These are phyloP conservation scores for Claviceps monticola DNA, from an alignment of 2,329 filamentous ascomycete genomes.

Conservation along the genomic window DNA sequence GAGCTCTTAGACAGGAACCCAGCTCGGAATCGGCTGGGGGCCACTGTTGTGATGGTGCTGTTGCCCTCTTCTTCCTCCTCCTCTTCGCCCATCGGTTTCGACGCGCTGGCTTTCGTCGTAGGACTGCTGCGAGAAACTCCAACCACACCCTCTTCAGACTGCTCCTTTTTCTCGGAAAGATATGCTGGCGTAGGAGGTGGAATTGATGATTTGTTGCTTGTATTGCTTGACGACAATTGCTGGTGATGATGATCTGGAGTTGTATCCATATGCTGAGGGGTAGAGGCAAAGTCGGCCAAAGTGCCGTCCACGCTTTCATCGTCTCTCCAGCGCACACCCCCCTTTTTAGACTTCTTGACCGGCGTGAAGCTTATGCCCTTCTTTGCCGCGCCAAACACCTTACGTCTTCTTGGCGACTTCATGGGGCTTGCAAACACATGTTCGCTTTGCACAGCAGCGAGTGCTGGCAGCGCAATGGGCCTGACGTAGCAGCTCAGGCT, in stretches of 20 bases:
- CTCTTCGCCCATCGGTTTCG: conserved; percentile 28
- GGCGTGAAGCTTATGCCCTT: conserved; percentile 76
- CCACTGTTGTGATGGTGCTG: conserved; percentile 10
- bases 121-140: conserved; percentile 45
- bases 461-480: conserved; percentile 29
- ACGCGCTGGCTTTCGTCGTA: neutral
- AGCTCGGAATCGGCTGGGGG: conserved; percentile 66
- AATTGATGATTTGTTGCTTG: conserved; percentile 16
- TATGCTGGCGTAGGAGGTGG: conserved; percentile 15
- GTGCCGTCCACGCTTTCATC: conserved; percentile 72
- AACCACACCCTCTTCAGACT: conserved; percentile 25
- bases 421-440: conserved; percentile 35
- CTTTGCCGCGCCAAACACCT: conserved; percentile 38
- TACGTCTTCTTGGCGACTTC: conserved; percentile 70
- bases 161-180: conserved; percentile 9
- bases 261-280: conserved; percentile 53
- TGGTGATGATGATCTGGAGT: conserved; percentile 30
- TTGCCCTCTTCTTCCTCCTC: conserved; percentile 13
- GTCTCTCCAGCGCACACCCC: conserved; percentile 84
- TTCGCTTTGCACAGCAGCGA: conserved; percentile 22
- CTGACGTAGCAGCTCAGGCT: conserved; percentile 25
- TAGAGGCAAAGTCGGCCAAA: conserved; percentile 82
- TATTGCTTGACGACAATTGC: conserved; percentile 4
- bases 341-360: conserved; percentile 61
- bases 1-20: conserved; percentile 60